Evolutionary conservation across 352 stramenopile species (phyloP), one percentile per base, ranked within the genome.

Genomic region (Phytophthora rubi): DNA sequence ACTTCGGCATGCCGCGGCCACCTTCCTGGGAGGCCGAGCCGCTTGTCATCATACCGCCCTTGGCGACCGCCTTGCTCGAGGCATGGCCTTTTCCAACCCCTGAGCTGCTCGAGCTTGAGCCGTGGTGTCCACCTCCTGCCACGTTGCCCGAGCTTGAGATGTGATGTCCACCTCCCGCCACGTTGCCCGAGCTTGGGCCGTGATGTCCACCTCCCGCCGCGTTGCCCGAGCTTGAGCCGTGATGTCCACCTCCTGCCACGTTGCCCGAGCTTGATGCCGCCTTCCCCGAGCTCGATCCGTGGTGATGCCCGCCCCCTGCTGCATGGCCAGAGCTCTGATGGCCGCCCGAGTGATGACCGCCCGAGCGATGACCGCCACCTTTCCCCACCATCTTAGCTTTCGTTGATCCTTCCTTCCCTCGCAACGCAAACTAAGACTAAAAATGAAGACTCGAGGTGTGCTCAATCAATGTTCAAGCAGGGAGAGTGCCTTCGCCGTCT

Each of bases 1-100:
- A 67, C 28, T 78, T 65, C n/a, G 59, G 53, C 53, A 60, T 45
- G 21, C 59, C 15, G 12, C 33, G 28, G 16, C 42, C 18, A 28
- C n/a, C 45, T 2, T 32, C 33, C 32, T 60, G 8, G 10, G 33
- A 30, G 26, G 26, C 26, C 26, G 26, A 30, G 2, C 2, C 26
- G 26, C 26, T 30, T 30, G 26, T 30, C 26, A 12, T 39, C 33
- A 39, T 13, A 12, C n/a, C 28, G 13, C 16, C 42, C 23, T 62
- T 58, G 32, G 10, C 26, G 44, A 7, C 39, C 10, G 12, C 6
- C 30, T 49, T 57, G 21, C 30, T 56, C 13, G 59, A 18, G n/a
- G 32, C 12, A 12, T 59, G 59, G 10, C 32, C 33, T 21, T 47
- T 47, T 6, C 21, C 33, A 5, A 4, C 44, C 15, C 8, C 15